A percentile compares a stretch with the other conserved stretches of the same genome.
Evolutionary conservation across 2,329 filamentous ascomycete species (phyloP).

Genomic region (Clonostachys rosea): DNA sequence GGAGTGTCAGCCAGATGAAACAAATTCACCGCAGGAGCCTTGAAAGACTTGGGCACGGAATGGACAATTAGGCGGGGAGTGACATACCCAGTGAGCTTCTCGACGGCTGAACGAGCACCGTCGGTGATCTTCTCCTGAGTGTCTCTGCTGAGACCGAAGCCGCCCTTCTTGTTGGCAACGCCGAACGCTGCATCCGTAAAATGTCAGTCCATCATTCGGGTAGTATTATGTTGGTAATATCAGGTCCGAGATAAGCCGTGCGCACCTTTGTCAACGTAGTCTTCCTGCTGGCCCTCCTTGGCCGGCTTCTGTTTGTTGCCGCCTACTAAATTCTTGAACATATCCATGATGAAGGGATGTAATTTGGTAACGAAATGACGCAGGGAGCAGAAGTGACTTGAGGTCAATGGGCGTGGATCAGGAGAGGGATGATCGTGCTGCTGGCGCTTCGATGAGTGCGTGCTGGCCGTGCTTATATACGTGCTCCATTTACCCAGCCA

Average conservation of each 20-base stretch:
- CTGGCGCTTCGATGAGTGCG: background rate
- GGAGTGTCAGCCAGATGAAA: background rate
- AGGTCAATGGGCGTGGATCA: background rate
- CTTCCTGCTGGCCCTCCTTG: constrained; percentile 13
- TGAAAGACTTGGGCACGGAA: background rate
- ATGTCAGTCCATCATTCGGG: background rate
- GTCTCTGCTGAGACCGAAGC: constrained; percentile 13
- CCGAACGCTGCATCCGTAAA: constrained; percentile 10
- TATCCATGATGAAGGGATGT: constrained; percentile 5
- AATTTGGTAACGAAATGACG: too few species aligned
- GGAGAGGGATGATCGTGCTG: background rate
- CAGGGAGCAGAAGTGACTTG: background rate
- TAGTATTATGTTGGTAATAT: background rate
- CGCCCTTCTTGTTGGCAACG: constrained; percentile 13
- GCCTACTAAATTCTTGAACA: constrained; percentile 5
- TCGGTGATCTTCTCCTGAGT: constrained; percentile 21
- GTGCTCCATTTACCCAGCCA: background rate
- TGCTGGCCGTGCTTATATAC: too few species aligned
- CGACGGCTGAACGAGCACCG: constrained; percentile 11
- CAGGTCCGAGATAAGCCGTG: background rate
- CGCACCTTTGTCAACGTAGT: constrained; percentile 22
- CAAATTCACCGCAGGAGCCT: background rate
- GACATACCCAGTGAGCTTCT: constrained; percentile 17
- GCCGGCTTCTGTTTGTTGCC: constrained; percentile 4
- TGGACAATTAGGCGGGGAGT: background rate